phyloP scores from a whole-genome alignment of 805 yeast species.

The Zygotorulaspora sp. region DNA sequence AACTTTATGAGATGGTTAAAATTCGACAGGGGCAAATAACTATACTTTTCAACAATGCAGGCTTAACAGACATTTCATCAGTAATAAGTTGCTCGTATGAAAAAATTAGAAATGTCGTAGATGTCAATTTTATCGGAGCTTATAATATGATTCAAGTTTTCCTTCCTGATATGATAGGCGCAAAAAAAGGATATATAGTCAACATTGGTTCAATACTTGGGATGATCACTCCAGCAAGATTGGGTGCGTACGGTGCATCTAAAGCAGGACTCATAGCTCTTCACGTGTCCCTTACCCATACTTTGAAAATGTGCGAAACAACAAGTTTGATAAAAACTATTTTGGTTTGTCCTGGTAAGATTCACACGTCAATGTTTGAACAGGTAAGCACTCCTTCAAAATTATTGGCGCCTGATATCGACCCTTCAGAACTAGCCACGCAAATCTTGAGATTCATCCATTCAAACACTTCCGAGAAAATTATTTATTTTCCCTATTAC shows the following conservation, averaged over 20 bases:
- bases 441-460: constrained; percentile 52
- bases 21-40: constrained; percentile 55
- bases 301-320: neutral
- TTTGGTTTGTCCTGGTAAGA: constrained; percentile 83
- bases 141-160: constrained; percentile 66
- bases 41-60: constrained; percentile 82
- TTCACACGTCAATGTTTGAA: constrained; percentile 68
- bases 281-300: constrained; percentile 68
- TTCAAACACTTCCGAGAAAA: constrained; percentile 60
- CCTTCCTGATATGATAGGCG: constrained; percentile 63
- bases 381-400: constrained; percentile 71
- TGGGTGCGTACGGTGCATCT: constrained; percentile 82
- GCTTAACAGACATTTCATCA: constrained; percentile 56
- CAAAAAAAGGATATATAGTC: constrained; percentile 67
- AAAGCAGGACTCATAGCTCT: constrained; percentile 81
- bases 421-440: constrained; percentile 60
- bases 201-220: constrained; percentile 85
- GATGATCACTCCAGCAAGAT: constrained; percentile 73
- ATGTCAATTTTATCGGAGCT: constrained; percentile 66
- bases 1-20: constrained; percentile 39
- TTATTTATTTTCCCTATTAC: constrained; percentile 72
- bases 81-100: constrained; percentile 49
- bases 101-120: constrained; percentile 58
- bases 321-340: constrained; percentile 54
- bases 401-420: constrained; percentile 76